Evolutionary conservation across 108 stramenopile species (phyloP), one percentile per base, ranked within the genome.

Genomic region (Discostella pseudostelligera): DNA sequence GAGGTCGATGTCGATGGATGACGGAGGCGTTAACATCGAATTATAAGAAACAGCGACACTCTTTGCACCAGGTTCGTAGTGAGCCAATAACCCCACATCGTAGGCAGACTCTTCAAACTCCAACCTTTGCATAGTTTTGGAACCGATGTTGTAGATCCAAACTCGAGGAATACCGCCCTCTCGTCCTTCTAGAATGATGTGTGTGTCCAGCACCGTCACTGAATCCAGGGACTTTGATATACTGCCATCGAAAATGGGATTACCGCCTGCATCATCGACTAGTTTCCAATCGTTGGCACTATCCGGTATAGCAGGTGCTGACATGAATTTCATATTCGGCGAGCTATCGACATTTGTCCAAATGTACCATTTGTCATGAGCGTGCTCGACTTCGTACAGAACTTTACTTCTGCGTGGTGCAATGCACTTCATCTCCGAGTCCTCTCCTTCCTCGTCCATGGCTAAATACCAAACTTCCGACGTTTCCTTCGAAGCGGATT

Each of bases 101-200:
- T 92, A 92, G 2, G 87, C 89, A 8, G 71, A 72, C 59, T 96
- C 96, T 7, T 86, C 83, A 64, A 93, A 93, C 44, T 70, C 70
- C 54, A 70, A 56, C 4, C 43, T 26, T 56, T 54, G 78, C 70
- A 39, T 51, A 16, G 54, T 62, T 37, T 57, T 69, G 40, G 51
- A 59, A 0, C 64, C 64, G 28, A 70, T 22, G 14, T 76, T 49
- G 13, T 78, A 62, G 21, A 83, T 56, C 87, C 87, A 88, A 44
- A 88, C 62, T 8, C 80, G 70, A 39, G 87, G 87, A 43, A 88
- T 70, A 10, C 87, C 87, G 10, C 70, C 83, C 35, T 80, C 71
- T 39, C 87, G 49, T 43, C 87, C 87, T 35, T 72, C 51, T 12
- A 82, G 76, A 9, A 82, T 82, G 46, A 87, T 22, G 78, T 89